phyloP scores from a whole-genome alignment of 164 flowering plant genomes.

The Magnolia sinica region DNA sequence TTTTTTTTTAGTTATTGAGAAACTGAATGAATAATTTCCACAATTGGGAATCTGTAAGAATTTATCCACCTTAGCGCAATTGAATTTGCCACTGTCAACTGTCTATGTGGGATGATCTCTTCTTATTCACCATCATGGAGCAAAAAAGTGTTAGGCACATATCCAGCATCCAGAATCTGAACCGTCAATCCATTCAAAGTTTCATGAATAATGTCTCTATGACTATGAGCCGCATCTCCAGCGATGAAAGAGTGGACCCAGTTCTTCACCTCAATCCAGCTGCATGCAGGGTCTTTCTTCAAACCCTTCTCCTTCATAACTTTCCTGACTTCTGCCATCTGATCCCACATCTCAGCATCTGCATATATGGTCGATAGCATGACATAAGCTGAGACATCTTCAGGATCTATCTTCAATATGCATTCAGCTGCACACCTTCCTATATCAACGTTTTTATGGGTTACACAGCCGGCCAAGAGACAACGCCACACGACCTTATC shows the following conservation, averaged over 20 bases:
- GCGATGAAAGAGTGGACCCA: slow-evolving; percentile 23
- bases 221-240: slow-evolving; percentile 13
- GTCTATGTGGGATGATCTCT: background rate
- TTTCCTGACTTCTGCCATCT: slow-evolving; percentile 29
- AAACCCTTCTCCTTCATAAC: slow-evolving; percentile 33
- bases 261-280: slow-evolving; percentile 42
- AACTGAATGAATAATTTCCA: background rate
- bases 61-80: background rate
- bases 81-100: background rate
- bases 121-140: slow-evolving; percentile 5
- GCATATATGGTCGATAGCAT: slow-evolving; percentile 42
- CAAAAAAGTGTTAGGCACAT: slow-evolving; percentile 18
- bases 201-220: slow-evolving; percentile 18
- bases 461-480: slow-evolving; percentile 37
- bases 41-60: background rate
- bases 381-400: slow-evolving; percentile 39
- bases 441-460: slow-evolving; percentile 27
- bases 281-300: slow-evolving; percentile 45
- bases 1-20: background rate
- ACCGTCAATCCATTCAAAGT: slow-evolving; percentile 21
- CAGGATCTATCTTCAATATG: slow-evolving; percentile 35
- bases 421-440: slow-evolving; percentile 37
- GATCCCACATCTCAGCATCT: slow-evolving; percentile 41
- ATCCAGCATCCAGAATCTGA: slow-evolving; percentile 31
- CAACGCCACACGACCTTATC: slow-evolving; percentile 46